phyloP scores from a whole-genome alignment of 768 basidiomycete genomes.

The Roridomyces roridus region DNA sequence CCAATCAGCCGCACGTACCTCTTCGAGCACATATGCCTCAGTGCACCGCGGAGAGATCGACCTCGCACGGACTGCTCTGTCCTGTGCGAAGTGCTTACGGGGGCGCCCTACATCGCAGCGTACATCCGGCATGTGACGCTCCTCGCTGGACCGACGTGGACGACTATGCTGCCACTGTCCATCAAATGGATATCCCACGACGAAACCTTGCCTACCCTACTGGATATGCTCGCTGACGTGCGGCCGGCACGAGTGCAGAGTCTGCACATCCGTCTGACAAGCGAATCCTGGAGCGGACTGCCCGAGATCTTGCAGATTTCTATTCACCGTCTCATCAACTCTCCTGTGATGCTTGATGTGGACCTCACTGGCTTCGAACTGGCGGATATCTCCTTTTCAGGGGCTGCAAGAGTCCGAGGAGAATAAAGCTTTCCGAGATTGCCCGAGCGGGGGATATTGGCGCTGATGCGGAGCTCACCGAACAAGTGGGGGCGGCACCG shows the following conservation, averaged over 20 bases:
- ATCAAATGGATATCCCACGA: constrained; percentile 2
- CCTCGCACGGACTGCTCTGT: neutral
- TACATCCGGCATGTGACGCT: constrained; percentile 12
- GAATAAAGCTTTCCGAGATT: constrained; percentile 12
- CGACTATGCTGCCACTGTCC: neutral
- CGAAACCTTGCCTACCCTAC: neutral
- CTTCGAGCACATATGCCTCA: constrained; percentile 1
- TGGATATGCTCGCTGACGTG: neutral
- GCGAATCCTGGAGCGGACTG: neutral
- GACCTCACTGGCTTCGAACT: constrained; percentile 13
- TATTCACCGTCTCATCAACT: constrained; percentile 4
- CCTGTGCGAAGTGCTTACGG: neutral
- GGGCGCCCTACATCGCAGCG: neutral
- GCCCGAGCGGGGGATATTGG: neutral
- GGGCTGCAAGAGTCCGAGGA: neutral
- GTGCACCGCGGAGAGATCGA: neutral
- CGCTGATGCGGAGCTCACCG: neutral
- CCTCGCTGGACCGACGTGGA: neutral
- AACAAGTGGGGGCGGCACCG: neutral
- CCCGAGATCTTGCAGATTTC: neutral
- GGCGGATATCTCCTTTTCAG: neutral
- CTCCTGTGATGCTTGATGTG: constrained; percentile 1
- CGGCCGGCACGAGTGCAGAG: neutral
- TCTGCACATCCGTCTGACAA: constrained; percentile 8
- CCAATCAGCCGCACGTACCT: neutral